Base-by-base conservation (phyloP, 768 basidiomycete genomes). In the Chiua virens region DNA sequence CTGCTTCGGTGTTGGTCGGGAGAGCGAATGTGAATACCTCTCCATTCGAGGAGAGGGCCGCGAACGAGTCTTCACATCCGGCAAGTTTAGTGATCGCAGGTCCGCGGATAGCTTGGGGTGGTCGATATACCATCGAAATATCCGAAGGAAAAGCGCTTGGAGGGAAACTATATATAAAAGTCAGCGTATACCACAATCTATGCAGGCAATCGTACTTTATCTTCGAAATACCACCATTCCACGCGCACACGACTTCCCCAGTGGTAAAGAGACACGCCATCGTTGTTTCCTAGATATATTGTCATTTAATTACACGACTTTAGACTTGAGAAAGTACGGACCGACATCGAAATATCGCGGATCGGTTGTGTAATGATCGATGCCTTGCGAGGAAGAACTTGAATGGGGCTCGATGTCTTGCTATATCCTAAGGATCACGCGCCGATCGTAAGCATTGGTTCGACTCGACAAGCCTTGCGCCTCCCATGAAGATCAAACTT, bases 11-110 rank as follows among this genome's bases (percentile, higher is more conserved):
- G 35, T 75, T 65, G 10, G 66, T 56, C 0, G 75, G 74, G 1
- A 81, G 68, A 4, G 77, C 72, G 62, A 95, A 97, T 0, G 86
- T 89, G 66, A 92, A 98, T 3, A 98, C 81, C 65, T 98, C 96
- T n/a, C 96, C 96, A 44, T 85, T 85, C 1, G 79, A 80, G 0
- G 90, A 87, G 4, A 98, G 72, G 0, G 92, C 89, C 0, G 89
- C 93, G 57, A 98, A 91, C 1, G 79, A 73, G 37, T 85, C 84
- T 18, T 93, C 93, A 55, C 85, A 88, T 43, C 79, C 81, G 8
- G 84, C 84, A 45, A 99, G 77, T 67, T 94, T 97, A 36, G 76
- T 75, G 43, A 98, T 91, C 44, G 77, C 80, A 0, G 90, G 79
- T 50, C 81, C 84, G 55, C 80, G 80, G 32, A 80, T 68, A 13